Evolutionary conservation across 306 rosid species (phyloP), one percentile per base, ranked within the genome.

Genomic region (Quercus bicolor): DNA sequence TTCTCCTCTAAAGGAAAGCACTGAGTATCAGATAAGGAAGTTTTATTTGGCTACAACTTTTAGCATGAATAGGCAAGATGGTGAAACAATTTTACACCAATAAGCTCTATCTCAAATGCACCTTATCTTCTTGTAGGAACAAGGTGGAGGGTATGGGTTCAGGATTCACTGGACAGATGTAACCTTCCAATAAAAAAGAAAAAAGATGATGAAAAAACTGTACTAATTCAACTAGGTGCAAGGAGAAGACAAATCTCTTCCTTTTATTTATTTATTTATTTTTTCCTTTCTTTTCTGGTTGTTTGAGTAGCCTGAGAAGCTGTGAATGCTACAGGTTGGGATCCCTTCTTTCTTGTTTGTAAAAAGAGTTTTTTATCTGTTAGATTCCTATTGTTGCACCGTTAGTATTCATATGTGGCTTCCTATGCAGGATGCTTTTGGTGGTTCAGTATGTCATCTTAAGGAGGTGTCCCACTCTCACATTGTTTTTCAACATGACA

Each of bases 351-450:
- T 31, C 21, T 18, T 72, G 28, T 54, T 72, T 72, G 24, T 5
- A 16, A 18, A 48, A 64, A 14, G 5, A 29, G 20, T 29, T 15
- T 31, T 15, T 31, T 64, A 64, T 29, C 70, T 29, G 8, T 29
- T 31, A 15, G 70, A 64, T 64, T 64, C 5, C 40, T 11, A 8
- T 29, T 64, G 20, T n/a, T 62, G 29, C 40, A 61, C 71, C 2
- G 5, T 6, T 64, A 64, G 70, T 28, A 64, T 64, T 48, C 70
- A 64, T 45, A 12, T 40, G 18, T 55, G 1, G 59, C 28, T 60
- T 4, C 28, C 31, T 34, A 20, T 70, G 71, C 65, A 81, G 88
- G 77, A 53, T 33, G 68, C 78, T 68, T 68, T 52, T 68, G 75
- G 59, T 54, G 69, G 83, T 66, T 48, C 79, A 53, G 65, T 70